phyloP scores from a whole-genome alignment of 805 yeast species.

The Pichia manshurica region DNA sequence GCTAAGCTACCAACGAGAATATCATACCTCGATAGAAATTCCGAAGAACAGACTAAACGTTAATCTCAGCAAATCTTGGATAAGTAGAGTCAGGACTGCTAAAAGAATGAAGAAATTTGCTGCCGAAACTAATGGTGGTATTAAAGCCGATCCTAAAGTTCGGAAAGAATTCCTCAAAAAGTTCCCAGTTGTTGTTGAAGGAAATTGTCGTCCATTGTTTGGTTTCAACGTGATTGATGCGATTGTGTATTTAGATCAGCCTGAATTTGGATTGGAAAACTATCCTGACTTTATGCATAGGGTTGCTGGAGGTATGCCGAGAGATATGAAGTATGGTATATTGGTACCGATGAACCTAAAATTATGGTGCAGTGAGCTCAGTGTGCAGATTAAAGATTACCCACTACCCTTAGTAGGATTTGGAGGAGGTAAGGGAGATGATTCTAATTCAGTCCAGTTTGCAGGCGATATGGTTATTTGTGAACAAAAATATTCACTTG shows the following conservation, averaged over 20 bases:
- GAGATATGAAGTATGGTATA: constrained; percentile 45
- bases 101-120: constrained; percentile 8
- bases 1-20: constrained; percentile 18
- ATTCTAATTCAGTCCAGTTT: constrained; percentile 30
- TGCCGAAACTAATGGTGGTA: constrained; percentile 5
- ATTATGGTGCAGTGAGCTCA: constrained; percentile 39
- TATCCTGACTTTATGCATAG: constrained; percentile 38
- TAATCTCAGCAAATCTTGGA: constrained; percentile 31
- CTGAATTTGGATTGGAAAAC: constrained; percentile 45
- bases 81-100: constrained; percentile 20
- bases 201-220: constrained; percentile 46
- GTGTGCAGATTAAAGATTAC: constrained; percentile 47
- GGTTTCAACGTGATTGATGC: constrained; percentile 45
- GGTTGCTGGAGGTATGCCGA: constrained; percentile 50
- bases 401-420: constrained; percentile 54
- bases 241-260: constrained; percentile 43
- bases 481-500: constrained; percentile 54
- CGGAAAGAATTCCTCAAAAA: constrained; percentile 22
- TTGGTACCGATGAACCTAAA: constrained; percentile 44
- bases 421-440: constrained; percentile 38
- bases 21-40: constrained; percentile 20
- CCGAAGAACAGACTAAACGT: constrained; percentile 25
- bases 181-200: constrained; percentile 25
- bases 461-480: constrained; percentile 51
- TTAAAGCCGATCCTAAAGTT: constrained; percentile 25